These are phyloP conservation scores for Gymnopilus dilepis DNA, from an alignment of 768 basidiomycete species.

Conservation along the genomic window DNA sequence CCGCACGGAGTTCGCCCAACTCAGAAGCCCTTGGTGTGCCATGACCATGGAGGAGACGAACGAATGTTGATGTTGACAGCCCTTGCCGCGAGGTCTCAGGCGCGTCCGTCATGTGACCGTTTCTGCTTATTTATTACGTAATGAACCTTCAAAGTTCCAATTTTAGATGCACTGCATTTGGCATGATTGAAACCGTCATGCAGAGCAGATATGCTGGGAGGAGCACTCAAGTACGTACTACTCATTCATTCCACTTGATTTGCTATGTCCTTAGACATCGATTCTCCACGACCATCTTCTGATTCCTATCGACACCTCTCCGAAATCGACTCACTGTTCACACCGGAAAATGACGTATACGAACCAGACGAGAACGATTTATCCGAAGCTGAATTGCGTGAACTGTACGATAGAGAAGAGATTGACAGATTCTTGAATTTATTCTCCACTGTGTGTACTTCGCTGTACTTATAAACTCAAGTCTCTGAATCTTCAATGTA, in stretches of 20 bases:
- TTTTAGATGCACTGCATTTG: neutral
- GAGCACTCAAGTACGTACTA: neutral
- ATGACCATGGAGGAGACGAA: conserved; percentile 28
- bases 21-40: conserved; percentile 58
- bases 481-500: conserved; percentile 26
- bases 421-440: conserved; percentile 61
- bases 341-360: conserved; percentile 8
- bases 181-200: conserved; percentile 1
- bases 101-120: conserved; percentile 33
- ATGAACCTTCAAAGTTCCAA: neutral
- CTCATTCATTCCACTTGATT: no score
- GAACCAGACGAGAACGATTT: conserved; percentile 34
- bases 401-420: conserved; percentile 68
- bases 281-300: neutral
- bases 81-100: neutral
- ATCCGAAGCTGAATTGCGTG: conserved; percentile 58
- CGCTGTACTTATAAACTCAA: neutral
- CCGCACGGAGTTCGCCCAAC: conserved; percentile 73
- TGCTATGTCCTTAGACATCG: no score
- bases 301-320: conserved; percentile 9
- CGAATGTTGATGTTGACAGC: neutral
- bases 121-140: conserved; percentile 3
- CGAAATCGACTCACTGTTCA: conserved; percentile 13
- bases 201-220: neutral
- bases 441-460: conserved; percentile 54